These are phyloP conservation scores for Sarcocystis neurona DNA, from an alignment of 169 alveolate genomes.

Conservation along the genomic window DNA sequence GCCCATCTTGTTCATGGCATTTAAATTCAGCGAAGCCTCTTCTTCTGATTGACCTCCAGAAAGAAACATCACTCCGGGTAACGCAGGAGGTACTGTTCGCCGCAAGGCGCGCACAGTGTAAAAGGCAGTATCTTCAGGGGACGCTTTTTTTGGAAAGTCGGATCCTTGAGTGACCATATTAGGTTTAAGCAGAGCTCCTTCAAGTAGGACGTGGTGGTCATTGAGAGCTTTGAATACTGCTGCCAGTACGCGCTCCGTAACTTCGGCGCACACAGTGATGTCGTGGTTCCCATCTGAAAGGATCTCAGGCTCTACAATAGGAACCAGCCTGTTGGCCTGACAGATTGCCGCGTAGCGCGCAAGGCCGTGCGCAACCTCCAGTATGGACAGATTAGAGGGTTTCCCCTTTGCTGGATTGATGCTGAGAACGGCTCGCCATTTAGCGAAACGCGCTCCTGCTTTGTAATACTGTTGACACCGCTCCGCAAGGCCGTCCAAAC, in stretches of 20 bases:
- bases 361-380: slow-evolving; percentile 96
- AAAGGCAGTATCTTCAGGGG: slow-evolving; percentile 93
- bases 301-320: slow-evolving; percentile 99
- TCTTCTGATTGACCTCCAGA: slow-evolving; percentile 99
- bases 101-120: slow-evolving; percentile 93
- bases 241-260: slow-evolving; percentile 90
- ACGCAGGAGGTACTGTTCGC: slow-evolving; percentile 86
- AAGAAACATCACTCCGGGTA: slow-evolving; percentile 92
- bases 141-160: slow-evolving; percentile 49
- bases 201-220: slow-evolving; percentile 94
- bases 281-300: slow-evolving; percentile 96
- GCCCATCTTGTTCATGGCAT: slow-evolving; percentile 91
- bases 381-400: slow-evolving; percentile 93
- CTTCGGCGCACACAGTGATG: slow-evolving; percentile 94
- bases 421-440: slow-evolving; percentile 99
- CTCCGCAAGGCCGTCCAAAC: slow-evolving; percentile 97
- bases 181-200: slow-evolving; percentile 98
- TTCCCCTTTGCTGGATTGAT: slow-evolving; percentile 85
- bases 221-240: slow-evolving; percentile 95
- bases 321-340: slow-evolving; percentile 97
- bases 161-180: slow-evolving; percentile 99
- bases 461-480: slow-evolving; percentile 95
- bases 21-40: slow-evolving; percentile 95
- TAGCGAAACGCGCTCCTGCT: slow-evolving; percentile 99
- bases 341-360: slow-evolving; percentile 98